These are phyloP conservation scores for Stemphylium vesicarium DNA, from an alignment of 2,329 filamentous ascomycete genomes.

Conservation along the genomic window DNA sequence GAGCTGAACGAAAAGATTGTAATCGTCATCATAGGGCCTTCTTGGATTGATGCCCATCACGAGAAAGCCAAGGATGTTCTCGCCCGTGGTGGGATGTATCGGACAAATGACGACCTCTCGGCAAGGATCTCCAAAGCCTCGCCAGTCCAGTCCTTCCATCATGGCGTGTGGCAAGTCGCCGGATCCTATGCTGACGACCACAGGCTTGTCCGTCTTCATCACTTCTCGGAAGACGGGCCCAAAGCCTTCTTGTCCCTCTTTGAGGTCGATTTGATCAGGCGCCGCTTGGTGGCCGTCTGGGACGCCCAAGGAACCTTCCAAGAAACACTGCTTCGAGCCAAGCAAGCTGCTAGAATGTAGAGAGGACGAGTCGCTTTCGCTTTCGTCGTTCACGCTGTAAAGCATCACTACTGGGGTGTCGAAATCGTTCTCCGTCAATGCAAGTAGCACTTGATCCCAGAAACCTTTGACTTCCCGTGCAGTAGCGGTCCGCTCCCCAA, in stretches of 20 bases:
- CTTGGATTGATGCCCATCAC: constrained; percentile 80
- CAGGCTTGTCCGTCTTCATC: constrained; percentile 70
- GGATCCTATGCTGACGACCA: constrained; percentile 71
- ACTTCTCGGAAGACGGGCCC: constrained; percentile 77
- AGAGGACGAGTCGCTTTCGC: constrained; percentile 73
- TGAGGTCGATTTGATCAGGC: constrained; percentile 69
- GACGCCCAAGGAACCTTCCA: constrained; percentile 76
- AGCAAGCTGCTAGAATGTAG: constrained; percentile 71
- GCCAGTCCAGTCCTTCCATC: constrained; percentile 70
- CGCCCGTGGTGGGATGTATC: constrained; percentile 76
- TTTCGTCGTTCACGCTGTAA: constrained; percentile 76
- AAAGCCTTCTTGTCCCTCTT: constrained; percentile 73
- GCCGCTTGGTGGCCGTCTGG: constrained; percentile 68
- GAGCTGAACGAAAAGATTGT: constrained; percentile 77
- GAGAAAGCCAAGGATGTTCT: constrained; percentile 77
- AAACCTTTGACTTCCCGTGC: constrained; percentile 76
- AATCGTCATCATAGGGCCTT: constrained; percentile 80
- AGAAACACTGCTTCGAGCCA: constrained; percentile 67
- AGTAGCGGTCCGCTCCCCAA: constrained; percentile 75
- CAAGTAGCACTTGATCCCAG: constrained; percentile 72
- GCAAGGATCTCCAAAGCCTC: constrained; percentile 74
- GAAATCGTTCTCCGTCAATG: constrained; percentile 74
- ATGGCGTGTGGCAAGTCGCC: constrained; percentile 69
- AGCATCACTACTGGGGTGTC: constrained; percentile 79
- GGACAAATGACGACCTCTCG: constrained; percentile 77